Percentiles rank a stretch among this genome's conserved stretches.
These are phyloP conservation scores for Gaertneriomyces sp. DNA, from an alignment of 192 early-diverging fungal species.

Conservation along the genomic window DNA sequence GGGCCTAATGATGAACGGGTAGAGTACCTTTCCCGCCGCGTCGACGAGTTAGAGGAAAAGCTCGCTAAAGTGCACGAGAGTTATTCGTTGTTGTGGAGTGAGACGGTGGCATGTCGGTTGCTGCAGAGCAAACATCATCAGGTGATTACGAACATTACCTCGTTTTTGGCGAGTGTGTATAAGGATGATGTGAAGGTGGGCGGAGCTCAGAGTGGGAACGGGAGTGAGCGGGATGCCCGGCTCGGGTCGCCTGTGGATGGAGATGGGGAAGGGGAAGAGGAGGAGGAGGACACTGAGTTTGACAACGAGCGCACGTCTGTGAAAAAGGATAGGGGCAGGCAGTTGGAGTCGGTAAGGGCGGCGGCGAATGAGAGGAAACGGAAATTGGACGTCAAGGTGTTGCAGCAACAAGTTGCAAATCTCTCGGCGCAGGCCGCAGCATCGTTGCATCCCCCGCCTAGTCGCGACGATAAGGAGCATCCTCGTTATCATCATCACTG, in stretches of 20 bases:
- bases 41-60: conserved; percentile 34
- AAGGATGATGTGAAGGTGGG: neutral
- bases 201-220: too few species aligned
- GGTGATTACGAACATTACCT: conserved; percentile 31
- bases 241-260: too few species aligned
- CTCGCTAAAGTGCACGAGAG: conserved; percentile 38
- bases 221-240: too few species aligned
- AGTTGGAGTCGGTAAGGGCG: too few species aligned
- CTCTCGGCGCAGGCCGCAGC: neutral
- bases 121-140: conserved; percentile 32
- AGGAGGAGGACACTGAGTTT: too few species aligned
- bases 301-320: too few species aligned
- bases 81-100: conserved; percentile 33
- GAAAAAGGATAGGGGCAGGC: too few species aligned
- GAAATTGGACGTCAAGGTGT: too few species aligned
- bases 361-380: too few species aligned
- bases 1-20: conserved; percentile 17
- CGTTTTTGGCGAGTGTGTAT: conserved; percentile 25
- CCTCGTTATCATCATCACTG: too few species aligned
- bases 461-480: neutral
- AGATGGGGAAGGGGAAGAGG: too few species aligned
- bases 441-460: neutral
- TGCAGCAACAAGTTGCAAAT: neutral
- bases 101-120: conserved; percentile 29
- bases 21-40: conserved; percentile 10